These are phyloP conservation scores for Quercus alba DNA, from an alignment of 306 rosid genomes.

Conservation along the genomic window DNA sequence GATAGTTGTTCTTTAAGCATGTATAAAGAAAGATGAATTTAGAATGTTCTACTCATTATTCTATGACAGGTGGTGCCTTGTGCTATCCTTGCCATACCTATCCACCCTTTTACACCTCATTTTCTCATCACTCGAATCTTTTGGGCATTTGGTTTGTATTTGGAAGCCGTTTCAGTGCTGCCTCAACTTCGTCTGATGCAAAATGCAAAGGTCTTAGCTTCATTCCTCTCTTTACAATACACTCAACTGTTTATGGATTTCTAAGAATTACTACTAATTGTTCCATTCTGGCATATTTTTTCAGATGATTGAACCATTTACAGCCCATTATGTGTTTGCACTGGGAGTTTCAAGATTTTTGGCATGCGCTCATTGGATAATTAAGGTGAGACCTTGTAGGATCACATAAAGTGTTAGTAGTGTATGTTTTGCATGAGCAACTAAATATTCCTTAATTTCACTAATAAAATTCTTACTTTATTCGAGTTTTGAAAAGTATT, in stretches of 20 bases:
- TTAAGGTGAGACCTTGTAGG: constrained; percentile 39
- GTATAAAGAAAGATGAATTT: not conserved
- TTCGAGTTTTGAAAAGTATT: no score
- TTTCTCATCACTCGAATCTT: constrained; percentile 2
- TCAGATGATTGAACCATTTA: constrained; percentile 81
- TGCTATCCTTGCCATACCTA: constrained; percentile 38
- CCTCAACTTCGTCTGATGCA: constrained; percentile 81
- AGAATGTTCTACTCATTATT: not conserved
- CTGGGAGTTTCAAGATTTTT: constrained; percentile 80
- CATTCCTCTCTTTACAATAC: not conserved
- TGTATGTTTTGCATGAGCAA: no score
- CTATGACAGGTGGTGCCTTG: constrained; percentile 50
- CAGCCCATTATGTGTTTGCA: constrained; percentile 83
- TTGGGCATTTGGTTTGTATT: constrained; percentile 61
- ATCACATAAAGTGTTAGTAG: not conserved
- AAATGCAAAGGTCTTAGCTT: constrained; percentile 63
- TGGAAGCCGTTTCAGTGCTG: constrained; percentile 70
- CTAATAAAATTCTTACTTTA: no score
- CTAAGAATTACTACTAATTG: not conserved
- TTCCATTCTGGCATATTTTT: not conserved
- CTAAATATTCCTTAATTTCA: no score
- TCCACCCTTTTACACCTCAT: constrained; percentile 34
- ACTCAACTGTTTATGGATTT: not conserved
- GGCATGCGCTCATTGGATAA: constrained; percentile 64
- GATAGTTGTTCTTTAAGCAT: not conserved